These are phyloP conservation scores for Monascus ruber DNA, from an alignment of 2,329 filamentous ascomycete species.

Conservation along the genomic window DNA sequence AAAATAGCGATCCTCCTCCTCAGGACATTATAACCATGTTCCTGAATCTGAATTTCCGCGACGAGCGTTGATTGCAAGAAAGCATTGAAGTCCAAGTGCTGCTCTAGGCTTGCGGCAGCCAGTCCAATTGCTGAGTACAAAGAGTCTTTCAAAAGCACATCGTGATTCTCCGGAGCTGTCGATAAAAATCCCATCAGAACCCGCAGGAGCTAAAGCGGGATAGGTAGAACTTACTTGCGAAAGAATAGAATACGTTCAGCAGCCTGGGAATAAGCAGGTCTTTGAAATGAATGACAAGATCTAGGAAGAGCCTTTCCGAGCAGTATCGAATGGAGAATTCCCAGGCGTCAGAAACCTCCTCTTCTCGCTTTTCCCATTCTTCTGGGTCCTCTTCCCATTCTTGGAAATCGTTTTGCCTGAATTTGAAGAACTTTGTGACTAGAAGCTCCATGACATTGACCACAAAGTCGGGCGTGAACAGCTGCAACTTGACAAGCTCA, in stretches of 20 bases:
- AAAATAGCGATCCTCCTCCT: slow-evolving; percentile 80
- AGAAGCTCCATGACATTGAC: slow-evolving; percentile 72
- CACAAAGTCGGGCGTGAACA: slow-evolving; percentile 68
- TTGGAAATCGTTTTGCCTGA: slow-evolving; percentile 71
- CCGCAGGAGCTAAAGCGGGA: not conserved
- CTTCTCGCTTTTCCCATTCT: slow-evolving; percentile 87
- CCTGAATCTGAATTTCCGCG: slow-evolving; percentile 61
- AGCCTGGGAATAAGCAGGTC: slow-evolving; percentile 66
- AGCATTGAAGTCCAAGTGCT: slow-evolving; percentile 69
- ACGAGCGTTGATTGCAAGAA: slow-evolving; percentile 67
- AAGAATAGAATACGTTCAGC: slow-evolving; percentile 68
- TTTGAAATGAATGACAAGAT: slow-evolving; percentile 83
- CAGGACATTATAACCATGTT: slow-evolving; percentile 64
- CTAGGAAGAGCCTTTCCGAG: slow-evolving; percentile 85
- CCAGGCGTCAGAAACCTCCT: slow-evolving; percentile 72
- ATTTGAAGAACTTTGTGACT: slow-evolving; percentile 79
- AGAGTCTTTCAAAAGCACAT: slow-evolving; percentile 81
- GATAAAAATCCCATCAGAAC: slow-evolving; percentile 5
- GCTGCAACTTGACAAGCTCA: slow-evolving; percentile 55
- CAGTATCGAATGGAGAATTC: slow-evolving; percentile 89
- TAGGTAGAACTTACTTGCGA: slow-evolving; percentile 48
- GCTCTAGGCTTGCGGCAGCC: slow-evolving; percentile 62
- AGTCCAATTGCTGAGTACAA: slow-evolving; percentile 89
- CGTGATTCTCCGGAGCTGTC: slow-evolving; percentile 45
- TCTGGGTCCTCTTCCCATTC: slow-evolving; percentile 93